phyloP scores from a whole-genome alignment of 495 filamentous ascomycete species.

The Hypoxylon perforatum region DNA sequence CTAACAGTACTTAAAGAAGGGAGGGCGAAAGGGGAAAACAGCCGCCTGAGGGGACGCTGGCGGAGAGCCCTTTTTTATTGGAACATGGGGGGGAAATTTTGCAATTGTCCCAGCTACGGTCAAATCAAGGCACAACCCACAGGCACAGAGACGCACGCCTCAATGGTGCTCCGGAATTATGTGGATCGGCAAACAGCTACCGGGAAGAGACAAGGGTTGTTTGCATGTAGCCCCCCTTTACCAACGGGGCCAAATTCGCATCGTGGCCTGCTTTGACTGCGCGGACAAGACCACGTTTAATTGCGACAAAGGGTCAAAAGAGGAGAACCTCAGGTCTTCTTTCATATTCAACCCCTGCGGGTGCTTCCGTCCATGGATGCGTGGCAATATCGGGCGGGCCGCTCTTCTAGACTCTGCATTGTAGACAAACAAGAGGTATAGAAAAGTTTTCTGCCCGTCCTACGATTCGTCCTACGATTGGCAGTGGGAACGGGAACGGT shows the following conservation, averaged over 20 bases:
- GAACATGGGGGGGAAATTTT: conserved; percentile 35
- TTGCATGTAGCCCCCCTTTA: conserved; percentile 19
- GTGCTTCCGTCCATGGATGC: not conserved
- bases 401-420: too few relatives aligned
- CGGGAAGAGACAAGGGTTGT: conserved; percentile 36
- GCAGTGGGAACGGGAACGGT: conserved; percentile 7
- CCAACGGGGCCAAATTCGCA: not conserved
- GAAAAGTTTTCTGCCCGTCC: too few relatives aligned
- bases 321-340: not conserved
- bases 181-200: conserved; percentile 44
- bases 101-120: conserved; percentile 26
- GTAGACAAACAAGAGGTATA: too few relatives aligned
- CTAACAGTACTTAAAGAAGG: conserved; percentile 25
- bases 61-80: conserved; percentile 35
- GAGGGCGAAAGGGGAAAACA: conserved; percentile 19
- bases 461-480: conserved; percentile 10
- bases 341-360: conserved; percentile 8
- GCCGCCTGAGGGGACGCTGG: conserved; percentile 26
- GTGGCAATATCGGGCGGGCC: not conserved
- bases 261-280: conserved; percentile 9
- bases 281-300: conserved; percentile 16
- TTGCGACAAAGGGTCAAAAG: conserved; percentile 30
- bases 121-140: conserved; percentile 33
- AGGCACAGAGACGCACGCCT: conserved; percentile 19
- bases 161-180: conserved; percentile 27